Evolutionary conservation across 371 early-diverging fungal species (phyloP).

Genomic region (Mortierella sp.): DNA sequence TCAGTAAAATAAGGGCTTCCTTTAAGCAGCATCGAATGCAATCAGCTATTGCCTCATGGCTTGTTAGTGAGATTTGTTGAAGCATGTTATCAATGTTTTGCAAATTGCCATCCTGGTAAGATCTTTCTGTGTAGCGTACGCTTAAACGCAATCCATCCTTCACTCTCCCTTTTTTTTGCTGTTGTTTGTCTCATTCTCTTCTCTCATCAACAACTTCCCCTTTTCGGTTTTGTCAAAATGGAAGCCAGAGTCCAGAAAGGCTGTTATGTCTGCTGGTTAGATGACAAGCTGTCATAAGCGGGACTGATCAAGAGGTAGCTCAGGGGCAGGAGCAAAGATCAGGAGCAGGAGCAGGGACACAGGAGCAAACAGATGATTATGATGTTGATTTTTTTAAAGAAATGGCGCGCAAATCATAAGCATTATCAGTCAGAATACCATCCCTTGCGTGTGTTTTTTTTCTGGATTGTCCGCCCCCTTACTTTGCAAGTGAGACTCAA

Average conservation of each 20-base stretch:
- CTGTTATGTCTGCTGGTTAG: neutral
- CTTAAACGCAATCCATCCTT: neutral
- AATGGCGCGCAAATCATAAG: neutral
- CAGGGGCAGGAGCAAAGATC: neutral
- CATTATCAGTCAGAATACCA: neutral
- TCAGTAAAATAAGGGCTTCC: too few relatives aligned
- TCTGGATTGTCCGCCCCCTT: conserved; percentile 1
- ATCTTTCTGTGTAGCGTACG: neutral
- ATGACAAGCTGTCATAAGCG: neutral
- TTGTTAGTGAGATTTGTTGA: neutral
- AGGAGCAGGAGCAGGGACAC: conserved; percentile 7
- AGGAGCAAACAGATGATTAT: neutral
- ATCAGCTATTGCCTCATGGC: neutral
- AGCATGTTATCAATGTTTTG: too few relatives aligned
- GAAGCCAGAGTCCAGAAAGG: neutral
- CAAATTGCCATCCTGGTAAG: neutral
- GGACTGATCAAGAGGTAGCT: neutral
- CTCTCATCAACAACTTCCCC: conserved; percentile 1
- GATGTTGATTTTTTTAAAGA: neutral
- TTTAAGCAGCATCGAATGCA: too few relatives aligned
- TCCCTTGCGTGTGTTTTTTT: neutral
- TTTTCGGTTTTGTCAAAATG: neutral
- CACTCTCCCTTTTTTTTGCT: conserved; percentile 3
- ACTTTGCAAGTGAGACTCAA: neutral
- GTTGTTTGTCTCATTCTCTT: neutral